Evolutionary conservation across 352 stramenopile species (phyloP), one percentile per base, ranked within the genome.

Genomic region (Phytophthora chlamydospora): DNA sequence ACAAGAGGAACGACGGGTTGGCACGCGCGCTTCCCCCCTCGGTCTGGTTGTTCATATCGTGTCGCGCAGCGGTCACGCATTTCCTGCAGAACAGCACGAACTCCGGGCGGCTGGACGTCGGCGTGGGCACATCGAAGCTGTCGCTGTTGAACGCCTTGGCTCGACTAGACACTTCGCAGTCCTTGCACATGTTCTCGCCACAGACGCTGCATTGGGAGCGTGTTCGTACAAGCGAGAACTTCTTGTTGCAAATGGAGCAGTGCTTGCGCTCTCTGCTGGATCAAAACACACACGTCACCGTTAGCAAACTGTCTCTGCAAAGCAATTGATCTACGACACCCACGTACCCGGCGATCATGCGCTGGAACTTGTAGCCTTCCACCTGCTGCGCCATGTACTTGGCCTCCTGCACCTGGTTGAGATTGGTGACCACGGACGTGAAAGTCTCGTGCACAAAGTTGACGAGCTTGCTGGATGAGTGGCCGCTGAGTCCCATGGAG

Each of bases 231-330:
- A 95, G 51, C 33, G 78, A 89, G 47, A 93, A 93, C 43, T 85
- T 88, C 31, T 86, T 89, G 52, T 68, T 79, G 73, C 85, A 93
- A 53, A 93, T 68, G 54, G 77, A 78, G 66, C 82, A 91, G 34
- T 67, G 64, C 53, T 89, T 91, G 39, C 75, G 77, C 12, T 83
- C 75, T 16, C 79, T 88, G 50, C 12, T 36, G 9, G 36, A 52
- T 54, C 29, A 17, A 46, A 49, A 52, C 34, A 62, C 27, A 39
- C 21, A 41, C 0, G 43, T 2, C 17, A 31, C 6, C 2, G 27
- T 40, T 27, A 51, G 19, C 27, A 2, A 48, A 13, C 14, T 21
- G 10, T 52, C 16, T 31, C 32, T 6, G 16, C 47, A 16, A 11
- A 39, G 40, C 13, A 40, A 44, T 19, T 14, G 21, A n/a, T n/a